These are phyloP conservation scores for Microbotryomycetes sp. DNA, from an alignment of 1,284 basidiomycete species.

Conservation along the genomic window DNA sequence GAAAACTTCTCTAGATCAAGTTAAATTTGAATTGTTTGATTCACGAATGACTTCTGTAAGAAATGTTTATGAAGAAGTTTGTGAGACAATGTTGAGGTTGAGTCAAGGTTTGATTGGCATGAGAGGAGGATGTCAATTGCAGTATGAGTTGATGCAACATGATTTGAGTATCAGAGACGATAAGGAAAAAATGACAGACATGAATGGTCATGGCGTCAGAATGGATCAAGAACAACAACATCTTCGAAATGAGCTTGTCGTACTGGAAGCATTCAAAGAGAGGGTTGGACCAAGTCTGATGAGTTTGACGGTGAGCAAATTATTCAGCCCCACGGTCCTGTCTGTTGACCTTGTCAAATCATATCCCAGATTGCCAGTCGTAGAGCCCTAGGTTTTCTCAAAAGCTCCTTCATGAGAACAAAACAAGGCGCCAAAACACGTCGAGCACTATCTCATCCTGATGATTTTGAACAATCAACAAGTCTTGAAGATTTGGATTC, in stretches of 20 bases:
- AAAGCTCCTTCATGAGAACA: constrained; percentile 55
- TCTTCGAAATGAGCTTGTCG: constrained; percentile 59
- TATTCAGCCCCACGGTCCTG: not conserved
- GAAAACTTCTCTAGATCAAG: constrained; percentile 73
- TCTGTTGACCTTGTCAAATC: not conserved
- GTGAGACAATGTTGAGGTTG: constrained; percentile 72
- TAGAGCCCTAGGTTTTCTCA: constrained; percentile 51
- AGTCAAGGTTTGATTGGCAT: constrained; percentile 86
- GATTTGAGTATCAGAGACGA: constrained; percentile 4
- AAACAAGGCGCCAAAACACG: constrained; percentile 27
- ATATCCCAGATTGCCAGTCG: constrained; percentile 7
- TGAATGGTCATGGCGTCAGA: not conserved
- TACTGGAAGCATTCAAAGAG: constrained; percentile 77
- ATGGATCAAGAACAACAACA: constrained; percentile 48
- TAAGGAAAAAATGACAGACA: constrained; percentile 7
- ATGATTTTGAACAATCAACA: too few relatives aligned
- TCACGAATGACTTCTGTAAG: constrained; percentile 47
- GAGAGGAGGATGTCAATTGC: constrained; percentile 70
- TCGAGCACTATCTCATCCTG: too few relatives aligned
- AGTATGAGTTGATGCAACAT: constrained; percentile 62
- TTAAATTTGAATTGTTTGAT: constrained; percentile 68
- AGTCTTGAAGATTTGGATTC: constrained; percentile 55
- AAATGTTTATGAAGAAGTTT: constrained; percentile 71
- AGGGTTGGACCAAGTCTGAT: constrained; percentile 72
- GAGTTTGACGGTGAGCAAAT: constrained; percentile 59